Evolutionary conservation across 108 stramenopile species (phyloP).

Genomic region (Skeletonema potamos): DNA sequence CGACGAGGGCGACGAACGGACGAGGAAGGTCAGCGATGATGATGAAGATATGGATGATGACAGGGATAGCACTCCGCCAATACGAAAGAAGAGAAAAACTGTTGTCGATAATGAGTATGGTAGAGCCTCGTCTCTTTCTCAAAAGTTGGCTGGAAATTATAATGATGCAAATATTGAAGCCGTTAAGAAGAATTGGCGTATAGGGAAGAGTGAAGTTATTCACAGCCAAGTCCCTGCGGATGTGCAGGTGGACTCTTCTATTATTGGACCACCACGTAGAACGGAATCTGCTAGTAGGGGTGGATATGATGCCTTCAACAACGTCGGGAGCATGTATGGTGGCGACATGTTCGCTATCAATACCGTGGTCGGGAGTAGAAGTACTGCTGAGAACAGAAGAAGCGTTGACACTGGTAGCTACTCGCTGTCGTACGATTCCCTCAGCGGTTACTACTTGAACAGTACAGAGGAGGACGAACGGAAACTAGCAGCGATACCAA

Average conservation of each 20-base stretch:
- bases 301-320: constrained; percentile 39
- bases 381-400: background rate
- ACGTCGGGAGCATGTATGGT: constrained; percentile 42
- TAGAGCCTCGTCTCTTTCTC: constrained; percentile 29
- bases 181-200: background rate
- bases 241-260: constrained; percentile 35
- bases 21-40: constrained; percentile 10
- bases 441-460: constrained; percentile 8
- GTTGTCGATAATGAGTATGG: background rate
- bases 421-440: constrained; percentile 9
- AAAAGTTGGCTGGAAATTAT: constrained; percentile 28
- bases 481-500: constrained; percentile 3
- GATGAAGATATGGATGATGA: constrained; percentile 9
- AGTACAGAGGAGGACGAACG: constrained; percentile 1
- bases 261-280: constrained; percentile 35
- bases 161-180: constrained; percentile 31
- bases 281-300: background rate
- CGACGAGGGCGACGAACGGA: background rate
- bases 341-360: background rate
- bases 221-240: background rate
- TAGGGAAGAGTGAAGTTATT: background rate
- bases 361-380: background rate
- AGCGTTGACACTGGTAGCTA: background rate
- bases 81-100: constrained; percentile 24
- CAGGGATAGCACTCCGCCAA: background rate